Conservation (phyloP, 768 basidiomycete species). For the Naganishia vaughanmartiniae region DNA sequence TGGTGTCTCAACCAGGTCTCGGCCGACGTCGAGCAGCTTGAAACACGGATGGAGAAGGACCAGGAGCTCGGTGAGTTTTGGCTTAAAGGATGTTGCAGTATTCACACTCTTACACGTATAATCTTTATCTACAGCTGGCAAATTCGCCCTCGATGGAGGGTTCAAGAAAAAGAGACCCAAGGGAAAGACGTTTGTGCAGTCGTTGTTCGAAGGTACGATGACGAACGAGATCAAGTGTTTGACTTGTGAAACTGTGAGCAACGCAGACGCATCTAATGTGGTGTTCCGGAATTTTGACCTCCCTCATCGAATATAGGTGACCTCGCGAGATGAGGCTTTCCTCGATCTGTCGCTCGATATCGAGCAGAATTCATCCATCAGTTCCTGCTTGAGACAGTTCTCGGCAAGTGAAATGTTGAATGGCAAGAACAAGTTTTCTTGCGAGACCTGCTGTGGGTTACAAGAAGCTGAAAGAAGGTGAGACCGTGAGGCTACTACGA, state of each 20-base stretch:
- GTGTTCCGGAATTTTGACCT: neutral
- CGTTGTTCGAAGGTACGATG: constrained; percentile 84
- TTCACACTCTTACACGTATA: neutral
- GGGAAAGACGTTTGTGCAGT: constrained; percentile 74
- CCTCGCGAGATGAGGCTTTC: constrained; percentile 92
- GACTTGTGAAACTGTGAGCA: constrained; percentile 88
- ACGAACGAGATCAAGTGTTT: constrained; percentile 97
- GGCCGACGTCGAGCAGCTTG: constrained; percentile 77
- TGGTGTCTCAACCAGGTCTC: constrained; percentile 88
- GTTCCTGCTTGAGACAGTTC: constrained; percentile 91
- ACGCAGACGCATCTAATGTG: neutral
- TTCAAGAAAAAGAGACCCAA: constrained; percentile 32
- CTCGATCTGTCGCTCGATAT: constrained; percentile 99
- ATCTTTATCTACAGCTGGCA: neutral
- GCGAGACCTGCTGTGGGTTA: constrained; percentile 91
- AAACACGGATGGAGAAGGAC: constrained; percentile 29
- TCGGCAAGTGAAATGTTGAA: constrained; percentile 98
- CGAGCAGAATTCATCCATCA: constrained; percentile 94
- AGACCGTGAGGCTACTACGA: constrained; percentile 38
- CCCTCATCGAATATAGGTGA: constrained; percentile 59
- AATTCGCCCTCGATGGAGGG: constrained; percentile 45
- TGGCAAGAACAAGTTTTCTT: constrained; percentile 97
- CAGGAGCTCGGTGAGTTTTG: constrained; percentile 29
- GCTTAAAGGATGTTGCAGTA: neutral
- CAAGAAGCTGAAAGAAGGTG: constrained; percentile 98